Evolutionary conservation across 805 yeast species (phyloP), one percentile per base, ranked within the genome.

Genomic region (Metschnikowia gelsemii): DNA sequence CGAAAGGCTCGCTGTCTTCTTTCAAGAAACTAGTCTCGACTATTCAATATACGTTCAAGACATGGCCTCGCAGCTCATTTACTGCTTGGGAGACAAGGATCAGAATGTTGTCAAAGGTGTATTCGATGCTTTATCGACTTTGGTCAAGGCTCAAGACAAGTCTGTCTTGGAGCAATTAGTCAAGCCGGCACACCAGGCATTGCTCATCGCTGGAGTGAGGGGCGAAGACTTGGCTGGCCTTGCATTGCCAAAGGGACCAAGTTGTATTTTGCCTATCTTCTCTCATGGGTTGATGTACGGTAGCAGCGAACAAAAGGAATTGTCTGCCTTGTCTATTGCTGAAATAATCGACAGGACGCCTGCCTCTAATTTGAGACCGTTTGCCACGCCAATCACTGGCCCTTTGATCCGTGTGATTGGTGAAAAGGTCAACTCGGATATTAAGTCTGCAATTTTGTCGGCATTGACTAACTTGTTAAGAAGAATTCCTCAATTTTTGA

Each of bases 381-480:
- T 82, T 64, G 96, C 95, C 17, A 91, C 98, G 7, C 80, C 81
- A 20, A 87, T 95, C 49, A 90, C 96, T 20, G 99, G 99, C 67
- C 99, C 99, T 28, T 75, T 93, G 58, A 93, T 93, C 66, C 88
- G 99, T 74, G 96, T 91, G 42, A 87, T 91, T 58, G 99, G 99
- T 58, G 99, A 93, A 64, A 81, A 96, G 63, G 91, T 87, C 51
- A 78, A 83, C 13, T 76, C 95, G 47, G 96, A 89, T 52, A 87
- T 93, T 54, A 93, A 93, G 72, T 83, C 96, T 26, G 96, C 96
- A n/a, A 91, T 95, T 52, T 73, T 93, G 57, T 74, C 76, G 48
- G 95, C 98, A 1, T 75, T 95, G 62, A 85, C 84, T 58, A 78
- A 78, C 49, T 69, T 95, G 58, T 80, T 93, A 56, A 67, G 68